Evolutionary conservation across 1,139 yeast species (phyloP), one percentile per base, ranked within the genome.

Genomic region (Arxiozyma slooffiae): DNA sequence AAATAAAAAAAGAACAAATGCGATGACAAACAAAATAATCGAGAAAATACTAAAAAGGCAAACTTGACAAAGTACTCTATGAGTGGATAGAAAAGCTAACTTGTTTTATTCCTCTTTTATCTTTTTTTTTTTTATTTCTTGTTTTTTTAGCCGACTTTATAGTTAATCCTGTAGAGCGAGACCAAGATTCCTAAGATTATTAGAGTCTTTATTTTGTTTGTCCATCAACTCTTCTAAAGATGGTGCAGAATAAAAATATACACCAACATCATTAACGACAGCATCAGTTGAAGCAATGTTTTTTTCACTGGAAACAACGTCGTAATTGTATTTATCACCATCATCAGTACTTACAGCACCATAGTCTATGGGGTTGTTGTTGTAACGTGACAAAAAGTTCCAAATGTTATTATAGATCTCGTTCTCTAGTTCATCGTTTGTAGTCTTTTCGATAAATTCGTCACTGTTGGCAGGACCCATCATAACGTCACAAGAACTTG

Each of bases 161-260:
- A 21, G 37, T 34, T 30, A 34, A 21, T 46, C 45, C 20, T 46
- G 24, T 34, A 46, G 17, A 20, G 37, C 9, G 17, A 46, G 40
- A 22, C 20, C 30, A 14, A 46, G 20, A 21, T 46, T 40, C 11
- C 21, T 26, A 18, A 46, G 17, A 18, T 20, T 26, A 40, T 21
- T 46, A 24, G 41, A 44, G 26, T 49, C 46, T 41, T 48, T 50
- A 47, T 61, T 64, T 50, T 62, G 66, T 39, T 64, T 67, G 30
- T 63, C 67, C 60, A 64, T 62, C 44, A 64, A 50, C 43, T 64
- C 68, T 49, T 63, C 68, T 30, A 64, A 51, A 11, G 67, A 56
- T 20, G 67, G 67, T 7, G 68, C 63, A 42, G 63, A 52, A 47
- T 61, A 62, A 41, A 53, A 53, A 41, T 59, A 57, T 14, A 26